Conservation (phyloP, 2,329 filamentous ascomycete genomes). For the Ophiostoma populinum region DNA sequence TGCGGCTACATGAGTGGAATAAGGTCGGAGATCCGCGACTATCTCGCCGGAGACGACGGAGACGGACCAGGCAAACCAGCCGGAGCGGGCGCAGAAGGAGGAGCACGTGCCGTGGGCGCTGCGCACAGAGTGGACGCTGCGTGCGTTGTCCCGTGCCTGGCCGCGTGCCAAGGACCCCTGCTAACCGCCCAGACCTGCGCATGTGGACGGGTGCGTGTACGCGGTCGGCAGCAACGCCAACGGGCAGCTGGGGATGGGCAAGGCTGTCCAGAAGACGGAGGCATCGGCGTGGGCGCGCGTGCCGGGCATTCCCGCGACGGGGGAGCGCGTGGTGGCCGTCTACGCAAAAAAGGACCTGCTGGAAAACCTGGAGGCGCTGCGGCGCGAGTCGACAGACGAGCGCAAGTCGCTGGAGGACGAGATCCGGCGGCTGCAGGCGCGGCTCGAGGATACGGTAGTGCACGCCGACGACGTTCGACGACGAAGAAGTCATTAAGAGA, state of each 20-base stretch:
- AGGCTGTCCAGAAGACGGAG: constrained; percentile 4
- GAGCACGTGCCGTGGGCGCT: too few species aligned
- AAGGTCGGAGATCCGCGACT: too few species aligned
- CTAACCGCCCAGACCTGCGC: too few species aligned
- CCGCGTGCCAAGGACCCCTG: too few species aligned
- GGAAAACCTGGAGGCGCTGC: constrained; percentile 83
- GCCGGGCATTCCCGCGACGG: constrained; percentile 15
- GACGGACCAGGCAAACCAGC: too few species aligned
- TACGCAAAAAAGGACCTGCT: constrained; percentile 72
- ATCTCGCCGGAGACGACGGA: too few species aligned
- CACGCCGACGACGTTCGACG: constrained; percentile 50
- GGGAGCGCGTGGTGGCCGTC: constrained; percentile 22
- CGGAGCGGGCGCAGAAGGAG: too few species aligned
- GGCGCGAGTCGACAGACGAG: constrained; percentile 75
- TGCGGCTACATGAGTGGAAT: too few species aligned
- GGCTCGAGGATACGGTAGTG: constrained; percentile 73
- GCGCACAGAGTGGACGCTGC: too few species aligned
- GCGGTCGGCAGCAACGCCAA: constrained; percentile 38
- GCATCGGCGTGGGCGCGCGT: constrained; percentile 19
- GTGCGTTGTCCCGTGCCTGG: too few species aligned
- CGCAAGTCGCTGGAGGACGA: constrained; percentile 70
- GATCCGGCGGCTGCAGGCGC: constrained; percentile 56
- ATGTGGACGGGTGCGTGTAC: constrained; percentile 31
- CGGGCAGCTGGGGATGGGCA: constrained; percentile 37
- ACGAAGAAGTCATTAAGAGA: too few species aligned